A percentile compares a stretch with the other conserved stretches of the same genome.
These are phyloP conservation scores for Sungouiella thailandica DNA, from an alignment of 805 yeast genomes.

Conservation along the genomic window DNA sequence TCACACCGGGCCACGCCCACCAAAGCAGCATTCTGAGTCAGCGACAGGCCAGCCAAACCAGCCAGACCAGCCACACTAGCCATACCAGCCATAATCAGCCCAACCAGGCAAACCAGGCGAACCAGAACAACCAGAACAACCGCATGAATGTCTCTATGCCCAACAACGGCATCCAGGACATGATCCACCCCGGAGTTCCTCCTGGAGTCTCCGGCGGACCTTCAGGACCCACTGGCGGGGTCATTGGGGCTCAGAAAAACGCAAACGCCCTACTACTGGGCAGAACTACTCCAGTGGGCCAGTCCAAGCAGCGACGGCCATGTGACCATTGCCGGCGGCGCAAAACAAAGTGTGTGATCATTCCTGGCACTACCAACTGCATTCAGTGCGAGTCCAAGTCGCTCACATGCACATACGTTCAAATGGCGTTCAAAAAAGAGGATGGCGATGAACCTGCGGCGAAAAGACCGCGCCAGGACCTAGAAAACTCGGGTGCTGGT, in stretches of 20 bases:
- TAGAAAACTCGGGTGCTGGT: neutral
- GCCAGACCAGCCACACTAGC: too few relatives aligned
- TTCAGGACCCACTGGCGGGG: too few relatives aligned
- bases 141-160: too few relatives aligned
- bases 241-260: too few relatives aligned
- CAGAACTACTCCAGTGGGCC: neutral
- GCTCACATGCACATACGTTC: constrained; percentile 64
- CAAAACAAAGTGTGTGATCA: constrained; percentile 71
- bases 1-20: too few relatives aligned
- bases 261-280: too few relatives aligned
- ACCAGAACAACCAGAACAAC: neutral
- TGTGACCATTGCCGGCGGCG: constrained; percentile 84
- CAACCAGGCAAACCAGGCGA: neutral
- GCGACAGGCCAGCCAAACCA: too few relatives aligned
- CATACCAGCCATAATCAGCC: neutral
- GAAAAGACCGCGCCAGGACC: constrained; percentile 27
- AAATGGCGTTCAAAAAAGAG: constrained; percentile 1
- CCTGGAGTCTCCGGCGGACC: too few relatives aligned
- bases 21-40: too few relatives aligned
- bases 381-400: constrained; percentile 73
- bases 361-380: constrained; percentile 60
- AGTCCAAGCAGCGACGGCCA: constrained; percentile 49
- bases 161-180: too few relatives aligned
- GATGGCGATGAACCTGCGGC: constrained; percentile 39
- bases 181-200: too few relatives aligned